These are phyloP conservation scores for Emergomyces orientalis DNA, from an alignment of 2,329 filamentous ascomycete species.

Conservation along the genomic window DNA sequence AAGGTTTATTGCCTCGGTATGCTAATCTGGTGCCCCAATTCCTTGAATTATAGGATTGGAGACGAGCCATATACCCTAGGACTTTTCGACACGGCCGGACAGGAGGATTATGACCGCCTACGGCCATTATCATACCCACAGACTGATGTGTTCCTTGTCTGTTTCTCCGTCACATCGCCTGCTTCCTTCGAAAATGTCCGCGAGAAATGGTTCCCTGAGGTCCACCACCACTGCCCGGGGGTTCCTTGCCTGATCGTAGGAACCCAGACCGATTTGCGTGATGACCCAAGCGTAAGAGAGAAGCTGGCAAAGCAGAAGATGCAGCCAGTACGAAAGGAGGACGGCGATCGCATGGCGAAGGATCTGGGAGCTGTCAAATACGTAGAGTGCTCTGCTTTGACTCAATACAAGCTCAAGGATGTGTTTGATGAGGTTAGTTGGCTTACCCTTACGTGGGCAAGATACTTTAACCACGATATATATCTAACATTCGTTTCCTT, in stretches of 20 bases:
- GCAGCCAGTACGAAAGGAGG: constrained; percentile 81
- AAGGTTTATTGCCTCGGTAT: not conserved
- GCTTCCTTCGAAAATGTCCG: constrained; percentile 98
- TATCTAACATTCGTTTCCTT: constrained; percentile 10
- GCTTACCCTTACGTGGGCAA: not conserved
- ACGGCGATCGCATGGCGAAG: constrained; percentile 93
- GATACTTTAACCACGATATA: not conserved
- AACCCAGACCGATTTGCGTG: constrained; percentile 91
- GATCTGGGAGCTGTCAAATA: constrained; percentile 98
- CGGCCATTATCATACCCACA: constrained; percentile 95
- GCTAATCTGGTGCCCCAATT: constrained; percentile 14
- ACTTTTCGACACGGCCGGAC: constrained; percentile 95
- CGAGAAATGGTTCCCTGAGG: constrained; percentile 98
- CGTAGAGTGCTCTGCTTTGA: constrained; percentile 95
- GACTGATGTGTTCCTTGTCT: constrained; percentile 97
- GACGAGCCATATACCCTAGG: constrained; percentile 97
- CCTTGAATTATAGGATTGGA: constrained; percentile 63
- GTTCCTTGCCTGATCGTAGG: constrained; percentile 97
- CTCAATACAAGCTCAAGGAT: constrained; percentile 97
- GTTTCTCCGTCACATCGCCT: constrained; percentile 95
- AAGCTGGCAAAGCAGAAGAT: constrained; percentile 96
- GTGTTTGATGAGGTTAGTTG: constrained; percentile 89
- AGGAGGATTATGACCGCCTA: constrained; percentile 98
- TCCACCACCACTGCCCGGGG: constrained; percentile 95
- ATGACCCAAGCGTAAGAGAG: constrained; percentile 76